Conservation (phyloP, 371 early-diverging fungal species). For the Lichtheimia ornata region DNA sequence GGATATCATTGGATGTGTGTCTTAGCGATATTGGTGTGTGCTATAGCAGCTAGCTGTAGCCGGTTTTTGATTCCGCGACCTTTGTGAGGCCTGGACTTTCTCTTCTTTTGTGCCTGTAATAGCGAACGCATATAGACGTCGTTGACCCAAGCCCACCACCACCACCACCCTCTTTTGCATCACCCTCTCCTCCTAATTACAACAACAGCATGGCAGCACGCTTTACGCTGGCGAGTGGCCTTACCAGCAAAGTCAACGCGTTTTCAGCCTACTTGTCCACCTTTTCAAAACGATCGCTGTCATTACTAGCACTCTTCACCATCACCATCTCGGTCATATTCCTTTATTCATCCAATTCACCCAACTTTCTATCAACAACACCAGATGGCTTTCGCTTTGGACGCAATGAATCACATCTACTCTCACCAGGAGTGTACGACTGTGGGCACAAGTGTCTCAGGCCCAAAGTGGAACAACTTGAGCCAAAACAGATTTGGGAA, state of each 20-base stretch:
- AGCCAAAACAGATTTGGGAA: slow-evolving; percentile 21
- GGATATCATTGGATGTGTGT: no score
- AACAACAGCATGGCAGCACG: slow-evolving; percentile 22
- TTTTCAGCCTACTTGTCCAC: slow-evolving; percentile 19
- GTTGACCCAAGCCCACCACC: no score
- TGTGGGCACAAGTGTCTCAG: slow-evolving; percentile 19
- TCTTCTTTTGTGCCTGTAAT: no score
- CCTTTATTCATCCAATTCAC: slow-evolving; percentile 20
- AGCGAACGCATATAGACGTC: no score
- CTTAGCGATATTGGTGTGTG: no score
- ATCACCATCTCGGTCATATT: slow-evolving; percentile 20
- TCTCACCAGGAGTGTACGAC: slow-evolving; percentile 24
- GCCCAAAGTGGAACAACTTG: slow-evolving; percentile 11
- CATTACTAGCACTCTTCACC: slow-evolving; percentile 14
- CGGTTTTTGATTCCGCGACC: no score
- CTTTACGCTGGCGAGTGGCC: slow-evolving; percentile 23
- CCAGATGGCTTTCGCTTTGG: slow-evolving; percentile 20
- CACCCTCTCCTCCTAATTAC: not conserved
- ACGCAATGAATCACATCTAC: slow-evolving; percentile 23
- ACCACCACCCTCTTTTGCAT: not conserved
- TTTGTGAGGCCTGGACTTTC: no score
- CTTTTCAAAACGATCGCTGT: slow-evolving; percentile 23
- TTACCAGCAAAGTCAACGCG: slow-evolving; percentile 13
- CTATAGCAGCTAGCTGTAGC: no score
- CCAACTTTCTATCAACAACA: slow-evolving; percentile 21